phyloP scores from a whole-genome alignment of 2,329 filamentous ascomycete genomes.

The Exophiala calicioides region DNA sequence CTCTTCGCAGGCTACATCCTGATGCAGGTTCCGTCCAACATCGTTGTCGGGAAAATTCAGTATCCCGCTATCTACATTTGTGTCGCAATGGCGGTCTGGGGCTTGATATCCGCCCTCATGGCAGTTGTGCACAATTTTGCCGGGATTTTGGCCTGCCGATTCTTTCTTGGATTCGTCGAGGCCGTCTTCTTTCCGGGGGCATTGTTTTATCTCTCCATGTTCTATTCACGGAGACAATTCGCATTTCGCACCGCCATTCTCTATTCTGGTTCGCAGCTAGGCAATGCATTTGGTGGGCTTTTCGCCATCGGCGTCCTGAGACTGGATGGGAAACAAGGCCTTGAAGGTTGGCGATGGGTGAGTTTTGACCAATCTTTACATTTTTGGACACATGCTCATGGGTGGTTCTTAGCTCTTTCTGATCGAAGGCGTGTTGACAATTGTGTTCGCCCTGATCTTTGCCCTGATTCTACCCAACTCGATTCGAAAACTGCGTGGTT shows the following conservation, averaged over 20 bases:
- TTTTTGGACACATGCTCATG: background rate
- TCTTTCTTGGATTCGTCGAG: conserved; percentile 64
- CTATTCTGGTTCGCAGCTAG: conserved; percentile 61
- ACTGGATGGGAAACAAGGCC: conserved; percentile 57
- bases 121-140: conserved; percentile 56
- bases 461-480: conserved; percentile 68
- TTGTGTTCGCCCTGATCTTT: conserved; percentile 59
- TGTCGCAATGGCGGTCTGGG: conserved; percentile 60
- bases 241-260: conserved; percentile 60
- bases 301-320: conserved; percentile 60
- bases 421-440: conserved; percentile 67
- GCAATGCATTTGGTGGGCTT: conserved; percentile 61
- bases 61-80: conserved; percentile 56
- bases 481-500: conserved; percentile 61
- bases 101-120: conserved; percentile 59
- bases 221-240: conserved; percentile 50
- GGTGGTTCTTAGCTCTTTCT: conserved; percentile 64
- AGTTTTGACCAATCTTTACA: conserved; percentile 34
- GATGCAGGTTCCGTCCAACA: conserved; percentile 54
- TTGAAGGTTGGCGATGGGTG: conserved; percentile 60
- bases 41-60: conserved; percentile 54
- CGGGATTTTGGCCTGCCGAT: conserved; percentile 57
- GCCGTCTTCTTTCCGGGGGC: conserved; percentile 59
- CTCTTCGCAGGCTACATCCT: conserved; percentile 62
- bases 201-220: conserved; percentile 43